phyloP scores from a whole-genome alignment of 1,284 basidiomycete species.

The Erythrobasidium hasegawianum region DNA sequence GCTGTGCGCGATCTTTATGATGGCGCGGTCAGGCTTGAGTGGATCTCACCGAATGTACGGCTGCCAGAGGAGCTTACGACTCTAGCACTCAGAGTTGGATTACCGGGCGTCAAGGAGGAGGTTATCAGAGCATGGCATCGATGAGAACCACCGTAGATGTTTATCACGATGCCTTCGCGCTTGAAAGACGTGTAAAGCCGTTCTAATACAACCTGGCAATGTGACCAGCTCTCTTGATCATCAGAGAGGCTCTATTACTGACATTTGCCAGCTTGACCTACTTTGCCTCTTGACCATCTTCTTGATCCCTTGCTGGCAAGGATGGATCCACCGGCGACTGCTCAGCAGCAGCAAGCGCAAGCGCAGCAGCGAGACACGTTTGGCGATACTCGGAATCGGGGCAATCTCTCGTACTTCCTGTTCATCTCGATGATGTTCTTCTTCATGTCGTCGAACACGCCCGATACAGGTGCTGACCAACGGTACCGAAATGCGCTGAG shows the following conservation, averaged over 20 bases:
- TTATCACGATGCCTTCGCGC: neutral
- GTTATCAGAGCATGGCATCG: conserved; percentile 22
- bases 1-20: conserved; percentile 10
- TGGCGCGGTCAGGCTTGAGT: conserved; percentile 8
- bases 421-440: conserved; percentile 43
- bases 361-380: neutral
- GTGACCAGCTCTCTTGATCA: too few relatives aligned
- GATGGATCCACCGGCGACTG: too few relatives aligned
- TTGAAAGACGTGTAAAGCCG: too few relatives aligned
- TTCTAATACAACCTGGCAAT: too few relatives aligned
- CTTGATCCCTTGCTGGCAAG: too few relatives aligned
- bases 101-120: conserved; percentile 14
- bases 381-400: neutral
- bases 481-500: conserved; percentile 13
- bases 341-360: neutral
- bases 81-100: neutral
- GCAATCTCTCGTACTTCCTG: conserved; percentile 39
- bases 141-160: neutral
- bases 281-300: too few relatives aligned
- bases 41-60: neutral
- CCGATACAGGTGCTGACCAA: conserved; percentile 8
- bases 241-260: too few relatives aligned
- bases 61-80: conserved; percentile 3
- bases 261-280: too few relatives aligned
- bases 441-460: conserved; percentile 34